Percentiles rank a stretch among this genome's conserved stretches.
Conservation (phyloP, 306 rosid species). For the Mimosa pudica region DNA sequence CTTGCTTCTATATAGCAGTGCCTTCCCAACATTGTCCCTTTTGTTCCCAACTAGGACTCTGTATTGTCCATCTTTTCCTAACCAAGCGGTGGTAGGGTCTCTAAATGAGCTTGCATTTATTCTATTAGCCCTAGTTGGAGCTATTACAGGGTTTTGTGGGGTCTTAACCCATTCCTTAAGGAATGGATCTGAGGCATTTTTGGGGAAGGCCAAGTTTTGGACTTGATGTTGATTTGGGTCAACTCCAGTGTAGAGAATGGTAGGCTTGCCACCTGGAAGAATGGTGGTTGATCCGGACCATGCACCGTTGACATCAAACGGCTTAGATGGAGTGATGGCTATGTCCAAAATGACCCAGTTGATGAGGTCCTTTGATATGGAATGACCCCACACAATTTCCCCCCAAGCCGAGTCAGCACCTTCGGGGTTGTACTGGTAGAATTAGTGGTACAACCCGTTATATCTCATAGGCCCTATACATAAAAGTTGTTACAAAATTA, state of each 20-base stretch:
- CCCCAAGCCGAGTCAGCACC: conserved; percentile 84
- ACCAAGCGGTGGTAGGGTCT: conserved; percentile 86
- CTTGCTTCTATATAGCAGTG: conserved; percentile 62
- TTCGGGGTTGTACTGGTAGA: conserved; percentile 76
- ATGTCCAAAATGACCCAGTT: conserved; percentile 69
- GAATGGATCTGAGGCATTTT: conserved; percentile 41
- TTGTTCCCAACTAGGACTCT: conserved; percentile 64
- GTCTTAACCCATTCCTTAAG: conserved; percentile 63
- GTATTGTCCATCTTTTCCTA: conserved; percentile 69
- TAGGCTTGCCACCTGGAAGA: conserved; percentile 53
- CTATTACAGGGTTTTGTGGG: conserved; percentile 60
- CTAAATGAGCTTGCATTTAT: conserved; percentile 70
- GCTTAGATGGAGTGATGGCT: conserved; percentile 70
- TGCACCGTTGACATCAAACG: conserved; percentile 67
- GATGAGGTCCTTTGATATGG: conserved; percentile 71
- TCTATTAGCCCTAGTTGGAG: conserved; percentile 48
- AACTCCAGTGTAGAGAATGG: conserved; percentile 75
- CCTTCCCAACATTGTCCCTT: conserved; percentile 43
- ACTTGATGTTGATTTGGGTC: conserved; percentile 53
- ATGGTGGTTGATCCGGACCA: conserved; percentile 92
- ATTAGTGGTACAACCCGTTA: conserved; percentile 54
- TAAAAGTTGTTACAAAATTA: too few relatives aligned
- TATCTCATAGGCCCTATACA: too few relatives aligned
- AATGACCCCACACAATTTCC: conserved; percentile 86
- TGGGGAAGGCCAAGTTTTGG: conserved; percentile 77